These are phyloP conservation scores for Parasitella parasitica DNA, from an alignment of 371 early-diverging fungal species.

Conservation along the genomic window DNA sequence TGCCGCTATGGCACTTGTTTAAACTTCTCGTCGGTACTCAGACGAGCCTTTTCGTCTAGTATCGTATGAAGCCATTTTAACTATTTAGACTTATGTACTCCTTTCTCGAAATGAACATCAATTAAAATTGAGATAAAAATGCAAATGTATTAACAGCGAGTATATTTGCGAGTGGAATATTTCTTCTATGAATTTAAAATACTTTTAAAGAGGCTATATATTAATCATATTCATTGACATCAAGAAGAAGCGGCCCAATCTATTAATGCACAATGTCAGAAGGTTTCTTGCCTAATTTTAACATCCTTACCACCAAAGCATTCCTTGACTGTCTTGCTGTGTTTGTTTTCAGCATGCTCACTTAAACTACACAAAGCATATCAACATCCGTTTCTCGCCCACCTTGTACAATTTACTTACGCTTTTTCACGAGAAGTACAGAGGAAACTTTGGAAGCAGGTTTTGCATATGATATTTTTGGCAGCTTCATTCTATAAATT, in stretches of 20 bases:
- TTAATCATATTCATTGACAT: neutral
- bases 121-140: neutral
- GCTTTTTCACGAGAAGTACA: constrained; percentile 76
- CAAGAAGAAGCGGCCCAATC: constrained; percentile 14
- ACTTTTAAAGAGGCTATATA: neutral
- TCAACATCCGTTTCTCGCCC: neutral
- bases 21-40: no score
- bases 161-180: no score
- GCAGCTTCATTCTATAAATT: constrained; percentile 72
- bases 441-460: constrained; percentile 83
- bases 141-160: neutral
- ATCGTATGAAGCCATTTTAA: neutral
- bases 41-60: no score
- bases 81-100: neutral
- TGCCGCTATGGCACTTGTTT: constrained; percentile 14
- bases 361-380: constrained; percentile 43
- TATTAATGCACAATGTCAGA: neutral
- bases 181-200: neutral
- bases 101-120: neutral
- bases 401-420: constrained; percentile 35
- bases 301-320: constrained; percentile 74
- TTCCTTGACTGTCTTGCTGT: constrained; percentile 72
- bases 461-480: constrained; percentile 74
- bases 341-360: constrained; percentile 82
- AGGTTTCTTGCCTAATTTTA: neutral